Evolutionary conservation across 441 rosid genomes (phyloP), one percentile per base, ranked within the genome.

Genomic region (Brassica balearica): DNA sequence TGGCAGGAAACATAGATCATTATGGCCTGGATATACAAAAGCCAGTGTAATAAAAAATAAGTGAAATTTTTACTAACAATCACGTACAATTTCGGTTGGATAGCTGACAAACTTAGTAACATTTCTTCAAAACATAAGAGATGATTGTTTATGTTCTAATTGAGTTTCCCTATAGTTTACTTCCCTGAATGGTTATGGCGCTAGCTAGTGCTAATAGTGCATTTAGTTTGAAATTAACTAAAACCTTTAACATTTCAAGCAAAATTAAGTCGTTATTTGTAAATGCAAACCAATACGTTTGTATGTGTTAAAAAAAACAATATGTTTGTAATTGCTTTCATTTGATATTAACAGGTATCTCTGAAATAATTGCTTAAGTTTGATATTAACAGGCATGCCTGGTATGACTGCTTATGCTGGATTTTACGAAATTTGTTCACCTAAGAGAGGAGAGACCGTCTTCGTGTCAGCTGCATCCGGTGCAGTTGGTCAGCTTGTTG

Each of bases 381-480:
- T 19, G 63, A 60, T 68, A 5, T 3, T 6, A 34, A 56, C 66
- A 77, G 81, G 81, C 8, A 77, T 77, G 76, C 81, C 81, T 25
- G 81, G 81, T 41, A 71, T 77, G 72, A 77, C 81, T 17, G 81
- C 81, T 5, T 77, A 65, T 77, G 76, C 72, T 71, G 81, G 81
- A 41, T 77, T 71, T 77, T 77, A 55, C 81, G 81, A 77, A 77
- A 4, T 71, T 55, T 72, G 76, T 65, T 65, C 72, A 17, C 81
- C 81, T 38, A 77, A 71, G 34, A n/a, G 58, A 10, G 76, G 76
- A 65, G 81, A 77, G 12, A 65, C 72, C 1, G 81, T 77, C 17
- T 77, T 71, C 53, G 76, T 71, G 9, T 77, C 81, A 65, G 81
- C 80, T 69, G 80, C 74, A 76, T 76, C 80, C 3, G 80, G 80